These are phyloP conservation scores for Alternaria viburni DNA, from an alignment of 2,329 filamentous ascomycete genomes.

Conservation along the genomic window DNA sequence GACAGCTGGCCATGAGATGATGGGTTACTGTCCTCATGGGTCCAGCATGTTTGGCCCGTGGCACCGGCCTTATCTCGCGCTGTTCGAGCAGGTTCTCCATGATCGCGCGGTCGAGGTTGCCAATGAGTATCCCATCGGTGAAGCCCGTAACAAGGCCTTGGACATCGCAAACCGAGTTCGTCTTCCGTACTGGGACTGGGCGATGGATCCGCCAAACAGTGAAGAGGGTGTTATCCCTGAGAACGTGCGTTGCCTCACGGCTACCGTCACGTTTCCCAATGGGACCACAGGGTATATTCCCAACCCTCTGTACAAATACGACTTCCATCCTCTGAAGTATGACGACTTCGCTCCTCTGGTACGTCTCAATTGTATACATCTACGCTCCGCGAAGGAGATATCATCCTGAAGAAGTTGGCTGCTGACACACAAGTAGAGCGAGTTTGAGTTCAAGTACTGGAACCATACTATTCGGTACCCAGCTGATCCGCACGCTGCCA, in stretches of 20 bases:
- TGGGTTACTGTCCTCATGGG: slow-evolving; percentile 40
- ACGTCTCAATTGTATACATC: slow-evolving; percentile 2
- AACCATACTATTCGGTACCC: slow-evolving; percentile 40
- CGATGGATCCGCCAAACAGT: slow-evolving; percentile 27
- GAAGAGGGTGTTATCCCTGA: slow-evolving; percentile 35
- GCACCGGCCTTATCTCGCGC: slow-evolving; percentile 43
- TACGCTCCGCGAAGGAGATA: background rate
- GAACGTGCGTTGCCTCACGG: slow-evolving; percentile 25
- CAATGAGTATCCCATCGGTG: slow-evolving; percentile 34
- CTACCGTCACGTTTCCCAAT: slow-evolving; percentile 35
- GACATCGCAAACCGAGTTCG: slow-evolving; percentile 32
- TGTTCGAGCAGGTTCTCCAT: slow-evolving; percentile 44
- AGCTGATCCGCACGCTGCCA: slow-evolving; percentile 25
- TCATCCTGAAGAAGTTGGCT: too few species aligned
- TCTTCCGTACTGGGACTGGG: slow-evolving; percentile 47
- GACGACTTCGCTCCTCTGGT: slow-evolving; percentile 37
- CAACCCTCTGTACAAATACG: slow-evolving; percentile 39
- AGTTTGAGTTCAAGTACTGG: slow-evolving; percentile 42
- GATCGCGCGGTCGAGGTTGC: slow-evolving; percentile 37
- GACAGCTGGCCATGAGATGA: slow-evolving; percentile 25
- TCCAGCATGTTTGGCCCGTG: slow-evolving; percentile 41
- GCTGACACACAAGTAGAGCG: slow-evolving; percentile 19
- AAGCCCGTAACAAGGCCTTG: slow-evolving; percentile 30
- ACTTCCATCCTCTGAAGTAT: slow-evolving; percentile 39
- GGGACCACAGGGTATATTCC: slow-evolving; percentile 31